Percentiles rank a stretch among this genome's conserved stretches.
phyloP scores from a whole-genome alignment of 192 early-diverging fungal genomes.

The Diversispora eburnea region DNA sequence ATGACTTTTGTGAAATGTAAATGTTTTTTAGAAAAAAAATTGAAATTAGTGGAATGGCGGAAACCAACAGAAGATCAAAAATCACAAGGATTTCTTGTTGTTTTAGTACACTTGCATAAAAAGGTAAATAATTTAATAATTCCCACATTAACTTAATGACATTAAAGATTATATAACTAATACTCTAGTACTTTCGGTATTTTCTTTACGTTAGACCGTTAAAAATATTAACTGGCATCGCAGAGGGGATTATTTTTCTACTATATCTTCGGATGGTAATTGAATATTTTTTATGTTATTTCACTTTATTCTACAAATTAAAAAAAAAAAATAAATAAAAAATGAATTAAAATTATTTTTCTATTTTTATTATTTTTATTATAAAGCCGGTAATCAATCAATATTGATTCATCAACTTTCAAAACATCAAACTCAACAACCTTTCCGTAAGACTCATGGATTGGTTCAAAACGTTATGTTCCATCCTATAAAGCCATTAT shows the following conservation, averaged over 20 bases:
- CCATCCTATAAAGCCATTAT: conserved; percentile 89
- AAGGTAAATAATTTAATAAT: background rate
- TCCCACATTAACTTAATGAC: no score
- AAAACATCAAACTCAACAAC: conserved; percentile 81
- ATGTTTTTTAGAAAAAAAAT: conserved; percentile 24
- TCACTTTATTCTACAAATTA: background rate
- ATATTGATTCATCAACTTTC: conserved; percentile 92
- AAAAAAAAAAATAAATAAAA: background rate
- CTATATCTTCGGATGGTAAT: conserved; percentile 75
- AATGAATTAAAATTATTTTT: no score
- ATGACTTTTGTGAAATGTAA: background rate
- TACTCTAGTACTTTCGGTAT: background rate
- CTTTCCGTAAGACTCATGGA: conserved; percentile 88
- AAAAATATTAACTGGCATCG: conserved; percentile 91
- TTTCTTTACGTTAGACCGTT: conserved; percentile 43
- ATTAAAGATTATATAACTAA: no score
- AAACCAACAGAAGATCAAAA: conserved; percentile 53
- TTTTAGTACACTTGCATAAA: conserved; percentile 45
- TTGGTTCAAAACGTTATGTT: conserved; percentile 84
- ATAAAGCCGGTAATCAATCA: conserved; percentile 49
- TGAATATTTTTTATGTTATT: background rate
- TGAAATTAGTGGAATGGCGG: conserved; percentile 43
- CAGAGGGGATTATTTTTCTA: conserved; percentile 94
- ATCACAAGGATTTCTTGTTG: conserved; percentile 41
- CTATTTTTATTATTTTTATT: background rate